Evolutionary conservation across 2,329 filamentous ascomycete genomes (phyloP), one percentile per base, ranked within the genome.

Genomic region (Hymenoscyphus scutula): DNA sequence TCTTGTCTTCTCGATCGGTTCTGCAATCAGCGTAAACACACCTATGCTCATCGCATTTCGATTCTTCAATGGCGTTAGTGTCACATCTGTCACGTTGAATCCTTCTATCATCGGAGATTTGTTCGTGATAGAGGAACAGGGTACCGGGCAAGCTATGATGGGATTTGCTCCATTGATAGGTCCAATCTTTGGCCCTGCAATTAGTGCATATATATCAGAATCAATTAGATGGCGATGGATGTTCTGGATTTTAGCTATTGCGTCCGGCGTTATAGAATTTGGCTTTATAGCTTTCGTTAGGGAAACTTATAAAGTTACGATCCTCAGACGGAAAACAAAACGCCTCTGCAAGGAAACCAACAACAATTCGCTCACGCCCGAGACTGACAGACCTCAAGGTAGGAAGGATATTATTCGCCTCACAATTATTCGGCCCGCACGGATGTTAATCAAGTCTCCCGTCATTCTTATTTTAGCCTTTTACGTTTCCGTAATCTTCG

Each of bases 91-190:
- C 15, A 88, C 87, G 0, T 86, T 87, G 63, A 64, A 62, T 10
- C 85, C 85, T 41, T 87, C 87, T 25, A 84, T 84, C 2, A 85
- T 91, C 37, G 83, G 85, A 38, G 89, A 91, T 72, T 79, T 90
- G 74, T 80, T 89, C 34, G 70, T 73, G 0, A 80, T 81, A 55
- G 82, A 86, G 68, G 79, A 84, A 66, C 80, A 86, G 38, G 85
- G 83, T 11, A 75, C 77, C 3, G 83, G 83, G 57, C 87, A 89
- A 83, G 78, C 80, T 1, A 75, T 71, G 11, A 82, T 78, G 62
- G 74, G 74, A 38, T 72, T 81, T 23, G 79, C 78, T 0, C 78
- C 78, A 10, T 71, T 74, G 27, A 63, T 73, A 19, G 75, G 75
- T 2, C 77, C 78, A 15, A 59, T 68, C 23, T 53, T 64, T 38